phyloP scores from a whole-genome alignment of 805 yeast species.

The Candida odintsovae region DNA sequence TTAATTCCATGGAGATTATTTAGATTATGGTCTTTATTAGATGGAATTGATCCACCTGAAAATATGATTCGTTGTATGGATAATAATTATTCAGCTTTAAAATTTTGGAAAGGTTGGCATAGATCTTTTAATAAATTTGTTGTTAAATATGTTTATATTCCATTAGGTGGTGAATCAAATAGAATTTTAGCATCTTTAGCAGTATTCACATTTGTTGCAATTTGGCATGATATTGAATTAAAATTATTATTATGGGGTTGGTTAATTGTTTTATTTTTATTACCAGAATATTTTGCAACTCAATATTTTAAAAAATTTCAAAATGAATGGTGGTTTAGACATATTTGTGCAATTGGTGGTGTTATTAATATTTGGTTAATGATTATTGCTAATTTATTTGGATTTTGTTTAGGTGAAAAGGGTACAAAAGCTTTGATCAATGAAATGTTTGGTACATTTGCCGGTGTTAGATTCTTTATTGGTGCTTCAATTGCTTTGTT shows the following conservation, averaged over 20 bases:
- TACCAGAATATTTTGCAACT: constrained; percentile 78
- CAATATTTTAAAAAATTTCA: constrained; percentile 32
- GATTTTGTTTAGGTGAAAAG: constrained; percentile 88
- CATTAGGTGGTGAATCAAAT: constrained; percentile 77
- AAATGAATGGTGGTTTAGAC: constrained; percentile 65
- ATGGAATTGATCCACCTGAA: constrained; percentile 94
- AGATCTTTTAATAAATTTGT: constrained; percentile 90
- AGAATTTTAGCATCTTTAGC: constrained; percentile 72
- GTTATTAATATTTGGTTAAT: constrained; percentile 92
- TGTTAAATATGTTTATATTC: constrained; percentile 81
- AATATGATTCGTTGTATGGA: constrained; percentile 96
- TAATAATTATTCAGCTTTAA: constrained; percentile 85
- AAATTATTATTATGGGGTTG: constrained; percentile 92
- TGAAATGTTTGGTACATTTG: constrained; percentile 66
- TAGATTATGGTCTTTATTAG: constrained; percentile 88
- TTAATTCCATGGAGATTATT: constrained; percentile 95
- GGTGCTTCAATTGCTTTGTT: constrained; percentile 62
- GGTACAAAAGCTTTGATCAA: constrained; percentile 64
- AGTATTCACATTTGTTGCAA: constrained; percentile 91
- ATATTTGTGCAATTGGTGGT: constrained; percentile 81
- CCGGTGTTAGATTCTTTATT: constrained; percentile 60
- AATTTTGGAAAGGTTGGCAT: constrained; percentile 99
- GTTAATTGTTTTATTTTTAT: constrained; percentile 77
- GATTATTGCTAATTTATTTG: constrained; percentile 95
- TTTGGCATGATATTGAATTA: constrained; percentile 97